These are phyloP conservation scores for Tetracladium setigerum DNA, from an alignment of 495 filamentous ascomycete species.

Conservation along the genomic window DNA sequence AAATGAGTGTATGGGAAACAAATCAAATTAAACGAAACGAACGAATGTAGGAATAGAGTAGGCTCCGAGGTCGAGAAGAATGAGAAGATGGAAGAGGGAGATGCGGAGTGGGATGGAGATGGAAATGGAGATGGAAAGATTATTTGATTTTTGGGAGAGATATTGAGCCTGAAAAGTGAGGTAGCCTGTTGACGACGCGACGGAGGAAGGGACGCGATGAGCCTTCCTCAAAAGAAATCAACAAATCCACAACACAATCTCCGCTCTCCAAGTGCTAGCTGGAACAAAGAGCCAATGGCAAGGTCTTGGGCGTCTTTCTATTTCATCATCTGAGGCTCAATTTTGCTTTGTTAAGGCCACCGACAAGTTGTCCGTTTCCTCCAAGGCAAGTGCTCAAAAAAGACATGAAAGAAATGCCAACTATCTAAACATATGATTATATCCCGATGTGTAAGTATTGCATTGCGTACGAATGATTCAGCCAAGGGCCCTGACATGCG, in stretches of 20 bases:
- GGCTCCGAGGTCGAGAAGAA: background rate
- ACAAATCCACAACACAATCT: background rate
- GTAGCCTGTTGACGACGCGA: background rate
- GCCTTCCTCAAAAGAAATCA: background rate
- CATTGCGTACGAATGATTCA: too few species aligned
- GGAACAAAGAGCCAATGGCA: too few species aligned
- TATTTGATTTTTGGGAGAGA: background rate
- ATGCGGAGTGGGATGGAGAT: background rate
- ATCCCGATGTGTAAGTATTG: too few species aligned
- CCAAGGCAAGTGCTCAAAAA: too few species aligned
- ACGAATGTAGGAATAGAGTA: constrained; percentile 2
- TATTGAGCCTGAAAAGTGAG: too few species aligned
- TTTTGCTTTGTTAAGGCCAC: too few species aligned
- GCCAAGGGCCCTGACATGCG: too few species aligned
- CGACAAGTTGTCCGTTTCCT: too few species aligned
- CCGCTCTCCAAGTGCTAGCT: background rate
- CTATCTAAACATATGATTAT: too few species aligned
- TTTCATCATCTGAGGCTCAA: too few species aligned
- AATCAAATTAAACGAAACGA: background rate
- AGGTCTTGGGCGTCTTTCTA: background rate
- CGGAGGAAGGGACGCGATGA: background rate
- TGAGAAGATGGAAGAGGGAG: background rate
- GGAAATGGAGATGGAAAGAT: background rate
- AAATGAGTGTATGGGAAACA: too few species aligned
- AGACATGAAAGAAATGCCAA: too few species aligned